Evolutionary conservation across 345 rosid genomes (phyloP).

Genomic region (Aquilaria malaccensis): DNA sequence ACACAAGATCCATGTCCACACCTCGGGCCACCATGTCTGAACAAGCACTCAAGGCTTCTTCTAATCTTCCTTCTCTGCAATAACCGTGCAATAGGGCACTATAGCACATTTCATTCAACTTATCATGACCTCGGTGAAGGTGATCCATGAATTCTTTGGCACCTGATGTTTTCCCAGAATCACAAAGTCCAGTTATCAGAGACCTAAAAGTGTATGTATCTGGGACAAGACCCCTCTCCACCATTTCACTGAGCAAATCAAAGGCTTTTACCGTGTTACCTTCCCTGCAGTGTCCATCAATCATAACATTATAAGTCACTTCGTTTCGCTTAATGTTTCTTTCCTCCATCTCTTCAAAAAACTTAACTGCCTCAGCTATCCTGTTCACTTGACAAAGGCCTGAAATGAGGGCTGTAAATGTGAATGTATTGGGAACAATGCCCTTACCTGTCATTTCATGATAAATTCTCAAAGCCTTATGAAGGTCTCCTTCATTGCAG

Average conservation of each 20-base stretch:
- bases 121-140: conserved; percentile 44
- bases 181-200: conserved; percentile 73
- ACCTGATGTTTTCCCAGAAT: conserved; percentile 48
- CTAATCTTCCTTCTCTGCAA: conserved; percentile 73
- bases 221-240: conserved; percentile 56
- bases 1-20: conserved; percentile 71
- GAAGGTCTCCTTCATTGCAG: conserved; percentile 49
- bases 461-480: conserved; percentile 61
- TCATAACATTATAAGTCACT: conserved; percentile 81
- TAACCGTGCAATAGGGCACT: conserved; percentile 70
- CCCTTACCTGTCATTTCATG: conserved; percentile 84
- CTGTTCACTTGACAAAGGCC: conserved; percentile 56
- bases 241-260: conserved; percentile 59
- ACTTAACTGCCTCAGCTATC: conserved; percentile 47
- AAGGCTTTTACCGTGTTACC: conserved; percentile 59
- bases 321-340: conserved; percentile 54
- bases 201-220: conserved; percentile 84
- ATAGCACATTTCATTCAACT: conserved; percentile 81
- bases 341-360: conserved; percentile 59
- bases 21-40: conserved; percentile 57
- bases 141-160: conserved; percentile 68
- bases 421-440: conserved; percentile 54
- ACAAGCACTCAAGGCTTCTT: conserved; percentile 56
- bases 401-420: conserved; percentile 62
- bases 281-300: conserved; percentile 59